Conservation (phyloP, 1,284 basidiomycete species). For the Cryptococcus sp. region DNA sequence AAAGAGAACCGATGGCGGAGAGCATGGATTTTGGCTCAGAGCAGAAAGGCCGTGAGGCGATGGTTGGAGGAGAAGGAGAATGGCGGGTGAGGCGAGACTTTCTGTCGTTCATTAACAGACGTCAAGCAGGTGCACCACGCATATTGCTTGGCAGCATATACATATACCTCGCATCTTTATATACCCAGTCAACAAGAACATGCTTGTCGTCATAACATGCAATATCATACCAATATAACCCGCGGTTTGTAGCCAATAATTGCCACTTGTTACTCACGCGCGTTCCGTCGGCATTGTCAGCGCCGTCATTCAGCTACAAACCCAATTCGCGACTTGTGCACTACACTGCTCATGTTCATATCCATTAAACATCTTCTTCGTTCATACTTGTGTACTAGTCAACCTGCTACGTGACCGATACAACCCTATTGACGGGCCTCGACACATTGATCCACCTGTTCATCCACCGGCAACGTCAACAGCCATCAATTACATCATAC, state of each 20-base stretch:
- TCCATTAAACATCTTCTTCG: background rate
- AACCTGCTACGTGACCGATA: no score
- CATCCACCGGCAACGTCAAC: no score
- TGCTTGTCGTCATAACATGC: background rate
- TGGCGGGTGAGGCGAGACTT: background rate
- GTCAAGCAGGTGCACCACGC: no score
- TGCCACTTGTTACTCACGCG: background rate
- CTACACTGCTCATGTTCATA: no score
- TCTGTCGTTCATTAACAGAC: background rate
- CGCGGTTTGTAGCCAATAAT: background rate
- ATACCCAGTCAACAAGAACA: background rate
- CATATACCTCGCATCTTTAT: constrained; percentile 1
- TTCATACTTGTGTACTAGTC: no score
- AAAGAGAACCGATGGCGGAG: constrained; percentile 59
- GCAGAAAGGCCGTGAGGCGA: constrained; percentile 47
- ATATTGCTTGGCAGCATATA: background rate
- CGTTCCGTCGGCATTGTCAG: constrained; percentile 2
- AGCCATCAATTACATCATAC: background rate
- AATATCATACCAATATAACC: background rate
- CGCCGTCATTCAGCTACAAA: background rate
- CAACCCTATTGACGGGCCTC: no score
- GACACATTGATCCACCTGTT: no score
- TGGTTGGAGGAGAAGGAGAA: constrained; percentile 58
- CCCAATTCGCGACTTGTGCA: background rate
- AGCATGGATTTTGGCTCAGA: constrained; percentile 58